These are phyloP conservation scores for Pilasporangium apinafurcum DNA, from an alignment of 352 stramenopile genomes.

Conservation along the genomic window DNA sequence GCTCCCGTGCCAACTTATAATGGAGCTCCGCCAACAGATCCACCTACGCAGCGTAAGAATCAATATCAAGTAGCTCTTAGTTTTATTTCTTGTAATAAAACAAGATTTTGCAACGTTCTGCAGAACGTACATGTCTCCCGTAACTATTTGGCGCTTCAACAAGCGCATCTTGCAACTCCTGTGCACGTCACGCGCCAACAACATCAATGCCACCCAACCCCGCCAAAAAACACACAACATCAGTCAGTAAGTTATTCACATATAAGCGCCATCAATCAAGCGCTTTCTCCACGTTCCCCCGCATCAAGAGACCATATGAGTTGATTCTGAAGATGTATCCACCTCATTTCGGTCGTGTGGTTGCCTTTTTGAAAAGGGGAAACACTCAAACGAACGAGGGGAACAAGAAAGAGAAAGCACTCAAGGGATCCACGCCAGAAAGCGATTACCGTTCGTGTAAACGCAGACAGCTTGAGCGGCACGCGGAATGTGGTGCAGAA, in stretches of 20 bases:
- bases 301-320: too few relatives aligned
- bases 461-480: conserved; percentile 60
- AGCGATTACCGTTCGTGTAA: conserved; percentile 66
- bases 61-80: too few relatives aligned
- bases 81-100: neutral
- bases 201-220: neutral
- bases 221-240: neutral
- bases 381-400: conserved; percentile 1
- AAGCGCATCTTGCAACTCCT: conserved; percentile 68
- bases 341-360: too few relatives aligned
- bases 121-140: conserved; percentile 33
- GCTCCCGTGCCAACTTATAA: conserved; percentile 73
- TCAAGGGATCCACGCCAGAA: neutral
- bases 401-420: conserved; percentile 1
- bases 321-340: too few relatives aligned
- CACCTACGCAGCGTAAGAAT: too few relatives aligned
- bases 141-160: conserved; percentile 32
- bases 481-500: conserved; percentile 71
- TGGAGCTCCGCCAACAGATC: conserved; percentile 73
- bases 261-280: neutral
- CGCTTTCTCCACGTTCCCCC: neutral
- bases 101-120: neutral
- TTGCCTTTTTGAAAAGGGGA: too few relatives aligned
- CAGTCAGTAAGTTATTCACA: neutral
- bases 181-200: neutral